Conservation (phyloP, 176 grass and related monocot species). For the Zoysia japonica region DNA sequence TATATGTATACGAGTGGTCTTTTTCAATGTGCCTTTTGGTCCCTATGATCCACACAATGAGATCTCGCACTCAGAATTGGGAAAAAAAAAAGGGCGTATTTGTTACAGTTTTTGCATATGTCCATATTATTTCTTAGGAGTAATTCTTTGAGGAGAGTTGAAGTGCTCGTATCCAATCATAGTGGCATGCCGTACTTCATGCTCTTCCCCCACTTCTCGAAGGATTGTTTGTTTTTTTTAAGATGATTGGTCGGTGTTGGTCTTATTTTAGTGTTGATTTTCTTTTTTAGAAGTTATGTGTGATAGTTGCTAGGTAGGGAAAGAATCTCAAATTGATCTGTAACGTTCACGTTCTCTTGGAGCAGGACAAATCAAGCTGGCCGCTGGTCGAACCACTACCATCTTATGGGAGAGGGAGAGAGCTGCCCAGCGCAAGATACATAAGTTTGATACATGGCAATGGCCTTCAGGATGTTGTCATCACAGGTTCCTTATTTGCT, state of each 20-base stretch:
- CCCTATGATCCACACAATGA: background rate
- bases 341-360: constrained; percentile 13
- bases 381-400: constrained; percentile 79
- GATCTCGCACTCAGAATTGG: constrained; percentile 1
- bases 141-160: background rate
- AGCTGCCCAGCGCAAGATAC: constrained; percentile 81
- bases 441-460: constrained; percentile 88
- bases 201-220: background rate
- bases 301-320: too few relatives aligned
- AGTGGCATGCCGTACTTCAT: background rate
- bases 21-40: background rate
- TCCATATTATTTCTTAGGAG: background rate
- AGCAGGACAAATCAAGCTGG: constrained; percentile 79
- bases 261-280: constrained; percentile 12
- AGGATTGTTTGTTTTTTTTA: background rate
- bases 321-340: background rate
- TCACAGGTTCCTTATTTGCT: constrained; percentile 66
- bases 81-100: background rate
- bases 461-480: constrained; percentile 80
- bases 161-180: background rate
- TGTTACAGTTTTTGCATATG: background rate
- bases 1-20: background rate
- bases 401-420: constrained; percentile 86
- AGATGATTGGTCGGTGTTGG: background rate
- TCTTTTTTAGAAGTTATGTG: background rate